Evolutionary conservation across 2,329 filamentous ascomycete species (phyloP).

Genomic region (Cladosporium sp.): DNA sequence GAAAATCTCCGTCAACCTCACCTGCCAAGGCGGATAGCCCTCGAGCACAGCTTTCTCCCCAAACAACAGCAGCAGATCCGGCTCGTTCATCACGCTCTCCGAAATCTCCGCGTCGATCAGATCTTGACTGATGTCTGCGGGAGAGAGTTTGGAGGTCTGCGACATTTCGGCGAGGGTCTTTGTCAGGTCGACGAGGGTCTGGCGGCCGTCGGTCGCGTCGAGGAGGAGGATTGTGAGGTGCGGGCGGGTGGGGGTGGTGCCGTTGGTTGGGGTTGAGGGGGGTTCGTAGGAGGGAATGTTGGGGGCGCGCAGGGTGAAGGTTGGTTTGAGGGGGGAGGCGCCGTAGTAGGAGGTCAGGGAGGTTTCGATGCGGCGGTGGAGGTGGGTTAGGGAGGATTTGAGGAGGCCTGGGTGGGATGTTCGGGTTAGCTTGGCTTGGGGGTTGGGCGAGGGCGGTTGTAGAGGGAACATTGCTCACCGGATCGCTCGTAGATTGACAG

Average conservation of each 20-base stretch:
- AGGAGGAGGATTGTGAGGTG: conserved; percentile 69
- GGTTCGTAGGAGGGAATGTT: conserved; percentile 60
- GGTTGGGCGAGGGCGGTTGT: background rate
- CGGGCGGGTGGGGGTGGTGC: conserved; percentile 22
- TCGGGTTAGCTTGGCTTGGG: conserved; percentile 1
- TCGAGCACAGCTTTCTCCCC: conserved; percentile 76
- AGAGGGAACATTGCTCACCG: conserved; percentile 50
- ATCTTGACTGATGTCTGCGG: conserved; percentile 77
- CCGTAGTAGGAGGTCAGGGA: conserved; percentile 89
- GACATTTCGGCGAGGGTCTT: conserved; percentile 94
- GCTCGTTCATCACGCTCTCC: conserved; percentile 75
- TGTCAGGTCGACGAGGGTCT: conserved; percentile 92
- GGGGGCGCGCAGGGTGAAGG: conserved; percentile 68
- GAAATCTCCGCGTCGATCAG: conserved; percentile 85
- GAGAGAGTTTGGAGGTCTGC: conserved; percentile 76
- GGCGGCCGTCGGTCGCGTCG: conserved; percentile 81
- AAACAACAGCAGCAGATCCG: conserved; percentile 85
- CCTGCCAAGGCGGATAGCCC: conserved; percentile 95
- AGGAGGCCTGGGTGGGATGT: conserved; percentile 60
- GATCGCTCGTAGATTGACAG: conserved; percentile 90
- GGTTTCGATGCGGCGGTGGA: conserved; percentile 71
- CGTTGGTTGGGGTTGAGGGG: conserved; percentile 24
- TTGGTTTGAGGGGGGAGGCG: conserved; percentile 55
- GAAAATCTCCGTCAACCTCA: conserved; percentile 92
- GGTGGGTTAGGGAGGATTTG: conserved; percentile 82